Evolutionary conservation across 768 basidiomycete genomes (phyloP).

Genomic region (Russula ochroleuca): DNA sequence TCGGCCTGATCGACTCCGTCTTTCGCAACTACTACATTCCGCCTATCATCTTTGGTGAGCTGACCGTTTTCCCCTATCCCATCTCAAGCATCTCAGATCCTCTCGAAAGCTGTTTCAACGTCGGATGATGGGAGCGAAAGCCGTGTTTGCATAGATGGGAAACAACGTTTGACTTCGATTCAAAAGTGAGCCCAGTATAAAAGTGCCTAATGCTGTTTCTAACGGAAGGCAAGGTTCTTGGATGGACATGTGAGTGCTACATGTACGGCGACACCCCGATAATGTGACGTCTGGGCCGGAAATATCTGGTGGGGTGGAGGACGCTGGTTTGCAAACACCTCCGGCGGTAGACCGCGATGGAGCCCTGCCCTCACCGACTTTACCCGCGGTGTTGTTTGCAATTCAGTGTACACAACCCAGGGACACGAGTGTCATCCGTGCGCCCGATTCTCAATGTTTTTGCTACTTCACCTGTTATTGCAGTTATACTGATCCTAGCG

Average conservation of each 20-base stretch:
- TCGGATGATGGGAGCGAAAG: conserved; percentile 60
- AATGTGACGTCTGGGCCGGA: not conserved
- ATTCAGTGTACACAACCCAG: not conserved
- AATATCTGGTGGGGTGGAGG: not conserved
- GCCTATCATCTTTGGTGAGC: conserved; percentile 69
- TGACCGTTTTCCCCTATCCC: not conserved
- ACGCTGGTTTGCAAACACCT: conserved; percentile 3
- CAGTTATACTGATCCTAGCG: conserved; percentile 6
- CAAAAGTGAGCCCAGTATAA: conserved; percentile 43
- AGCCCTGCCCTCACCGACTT: not conserved
- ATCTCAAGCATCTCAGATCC: not conserved
- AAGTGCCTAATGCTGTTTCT: not conserved
- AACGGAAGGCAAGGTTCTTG: conserved; percentile 44
- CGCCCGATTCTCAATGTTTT: not conserved
- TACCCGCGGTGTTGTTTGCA: conserved; percentile 20
- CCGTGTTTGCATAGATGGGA: conserved; percentile 73
- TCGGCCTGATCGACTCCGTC: conserved; percentile 70
- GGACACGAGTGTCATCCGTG: not conserved
- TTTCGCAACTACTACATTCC: conserved; percentile 79
- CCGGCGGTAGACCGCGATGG: conserved; percentile 10
- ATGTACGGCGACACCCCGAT: conserved; percentile 9
- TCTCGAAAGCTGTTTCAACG: conserved; percentile 44
- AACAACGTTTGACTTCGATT: conserved; percentile 75
- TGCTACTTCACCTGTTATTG: not conserved
- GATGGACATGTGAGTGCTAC: conserved; percentile 54